Evolutionary conservation across 306 rosid genomes (phyloP), one percentile per base, ranked within the genome.

Genomic region (Calophaca sinica): DNA sequence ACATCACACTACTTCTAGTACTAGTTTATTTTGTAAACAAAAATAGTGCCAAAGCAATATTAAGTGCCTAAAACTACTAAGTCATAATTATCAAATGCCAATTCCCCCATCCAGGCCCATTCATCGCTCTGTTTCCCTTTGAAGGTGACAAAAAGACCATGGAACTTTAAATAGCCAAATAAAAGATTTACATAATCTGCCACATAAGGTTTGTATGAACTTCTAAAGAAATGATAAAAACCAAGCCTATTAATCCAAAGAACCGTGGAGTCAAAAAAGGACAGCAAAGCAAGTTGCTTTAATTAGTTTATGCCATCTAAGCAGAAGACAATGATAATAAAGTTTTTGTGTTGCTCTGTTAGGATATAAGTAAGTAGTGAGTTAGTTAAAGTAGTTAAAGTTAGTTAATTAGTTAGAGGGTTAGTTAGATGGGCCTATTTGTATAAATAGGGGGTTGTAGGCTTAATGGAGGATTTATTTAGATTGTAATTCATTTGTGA

Each of bases 11-110:
- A 48, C 50, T 20, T 0, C 26, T 39, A 50, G 38, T 41, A 49
- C 52, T 53, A 28, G 66, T 59, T 32, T 59, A 68, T 46, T 48
- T 9, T 70, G 52, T 59, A 66, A 42, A 44, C 33, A 81, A 51
- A 4, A 65, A 35, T 28, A 4, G 35, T 70, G 8, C 50, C 35
- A 31, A 2, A 5, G n/a, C 7, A 70, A 46, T 49, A 63, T 53
- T 63, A 14, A 39, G 55, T 39, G 57, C 60, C 38, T 15, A 31
- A 29, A 62, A 33, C 67, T 41, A 44, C 44, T n/a, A 38, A 12
- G 55, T 46, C 44, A 39, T 9, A 50, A 61, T 44, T 72, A 53
- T 42, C 20, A 36, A 64, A 33, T 64, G 44, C 13, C 39, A 46
- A 61, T 44, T 54, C 36, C 14, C 36, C 39, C 26, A 69, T 65